These are phyloP conservation scores for Santalum album DNA, from an alignment of 164 flowering plant genomes.

Conservation along the genomic window DNA sequence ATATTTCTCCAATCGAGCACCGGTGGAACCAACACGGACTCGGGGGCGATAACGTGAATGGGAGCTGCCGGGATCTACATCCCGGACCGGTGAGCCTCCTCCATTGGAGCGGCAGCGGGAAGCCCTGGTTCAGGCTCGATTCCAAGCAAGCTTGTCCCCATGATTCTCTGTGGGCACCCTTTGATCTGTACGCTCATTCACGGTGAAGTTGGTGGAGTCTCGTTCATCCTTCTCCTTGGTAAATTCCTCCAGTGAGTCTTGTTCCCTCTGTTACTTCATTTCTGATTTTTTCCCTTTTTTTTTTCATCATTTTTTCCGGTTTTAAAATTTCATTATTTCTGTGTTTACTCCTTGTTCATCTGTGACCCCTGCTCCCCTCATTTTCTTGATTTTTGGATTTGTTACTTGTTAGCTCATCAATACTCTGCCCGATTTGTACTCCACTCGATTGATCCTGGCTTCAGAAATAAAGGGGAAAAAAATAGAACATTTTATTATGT, in stretches of 20 bases:
- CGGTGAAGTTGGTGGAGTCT: conserved; percentile 30
- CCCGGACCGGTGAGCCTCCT: conserved; percentile 86
- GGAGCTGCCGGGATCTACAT: conserved; percentile 88
- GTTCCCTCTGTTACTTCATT: neutral
- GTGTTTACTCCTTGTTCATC: too few relatives aligned
- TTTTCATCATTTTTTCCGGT: conserved; percentile 3
- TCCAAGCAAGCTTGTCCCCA: conserved; percentile 66
- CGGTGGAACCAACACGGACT: conserved; percentile 96
- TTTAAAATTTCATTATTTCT: too few relatives aligned
- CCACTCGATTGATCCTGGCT: conserved; percentile 28
- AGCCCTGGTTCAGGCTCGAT: conserved; percentile 92
- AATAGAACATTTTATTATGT: conserved; percentile 4
- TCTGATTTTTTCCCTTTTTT: neutral
- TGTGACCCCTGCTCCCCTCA: neutral
- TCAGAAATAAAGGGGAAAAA: conserved; percentile 22
- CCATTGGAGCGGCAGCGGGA: conserved; percentile 97
- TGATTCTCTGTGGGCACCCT: conserved; percentile 81
- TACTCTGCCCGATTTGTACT: conserved; percentile 20
- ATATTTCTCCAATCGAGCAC: conserved; percentile 91
- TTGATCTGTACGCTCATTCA: conserved; percentile 59
- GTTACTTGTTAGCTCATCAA: neutral
- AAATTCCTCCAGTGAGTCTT: conserved; percentile 1
- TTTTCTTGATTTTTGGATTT: neutral
- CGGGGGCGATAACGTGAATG: conserved; percentile 87
- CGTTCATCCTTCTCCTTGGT: neutral